Percentiles rank a stretch among this genome's conserved stretches.
phyloP scores from a whole-genome alignment of 1,284 basidiomycete genomes.

The Amanita bisporigera region DNA sequence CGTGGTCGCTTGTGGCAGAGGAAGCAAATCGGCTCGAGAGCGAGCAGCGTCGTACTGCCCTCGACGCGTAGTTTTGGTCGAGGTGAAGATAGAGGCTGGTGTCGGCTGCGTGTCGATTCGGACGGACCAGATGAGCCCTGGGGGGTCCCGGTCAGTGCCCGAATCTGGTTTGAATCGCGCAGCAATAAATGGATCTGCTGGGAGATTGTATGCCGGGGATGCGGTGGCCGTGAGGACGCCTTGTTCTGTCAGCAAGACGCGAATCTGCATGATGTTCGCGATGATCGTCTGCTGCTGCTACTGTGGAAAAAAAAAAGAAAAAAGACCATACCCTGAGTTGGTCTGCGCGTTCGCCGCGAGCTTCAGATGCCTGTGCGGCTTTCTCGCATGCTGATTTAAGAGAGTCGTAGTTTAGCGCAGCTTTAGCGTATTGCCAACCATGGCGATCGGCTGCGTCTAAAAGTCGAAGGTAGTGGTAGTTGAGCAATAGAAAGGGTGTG shows the following conservation, averaged over 20 bases:
- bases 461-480: conserved; percentile 64
- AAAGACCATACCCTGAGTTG: background rate
- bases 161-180: conserved; percentile 47
- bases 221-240: conserved; percentile 54
- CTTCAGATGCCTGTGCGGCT: conserved; percentile 45
- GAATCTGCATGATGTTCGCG: conserved; percentile 51
- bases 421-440: conserved; percentile 51
- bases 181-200: conserved; percentile 45
- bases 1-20: conserved; percentile 32
- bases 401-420: conserved; percentile 44
- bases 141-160: conserved; percentile 24
- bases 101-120: conserved; percentile 59
- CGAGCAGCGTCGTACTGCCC: conserved; percentile 65
- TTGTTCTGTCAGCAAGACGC: conserved; percentile 54
- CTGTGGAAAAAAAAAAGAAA: background rate
- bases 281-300: background rate
- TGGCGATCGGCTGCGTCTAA: conserved; percentile 53
- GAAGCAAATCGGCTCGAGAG: conserved; percentile 53
- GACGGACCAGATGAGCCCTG: conserved; percentile 11
- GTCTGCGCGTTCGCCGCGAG: conserved; percentile 6
- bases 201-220: conserved; percentile 46
- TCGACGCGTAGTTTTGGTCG: conserved; percentile 72
- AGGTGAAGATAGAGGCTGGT: conserved; percentile 58
- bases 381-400: conserved; percentile 52
- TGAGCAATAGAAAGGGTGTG: conserved; percentile 63